These are phyloP conservation scores for Papiliotrema flavescens DNA, from an alignment of 1,284 basidiomycete species.

Conservation along the genomic window DNA sequence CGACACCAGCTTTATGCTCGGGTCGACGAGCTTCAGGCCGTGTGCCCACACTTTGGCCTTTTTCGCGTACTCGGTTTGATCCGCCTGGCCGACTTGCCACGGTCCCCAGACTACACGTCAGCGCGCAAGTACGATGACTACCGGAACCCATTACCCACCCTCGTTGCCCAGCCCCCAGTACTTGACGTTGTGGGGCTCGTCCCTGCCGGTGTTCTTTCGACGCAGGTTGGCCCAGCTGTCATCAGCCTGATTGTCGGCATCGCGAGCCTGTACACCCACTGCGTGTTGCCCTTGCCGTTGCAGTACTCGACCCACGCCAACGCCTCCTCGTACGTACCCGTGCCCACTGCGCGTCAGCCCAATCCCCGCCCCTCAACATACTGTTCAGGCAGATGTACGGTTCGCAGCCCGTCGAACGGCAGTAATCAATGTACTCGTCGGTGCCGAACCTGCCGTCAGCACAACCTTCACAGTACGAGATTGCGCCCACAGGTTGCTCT, in stretches of 20 bases:
- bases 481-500: slow-evolving; percentile 57
- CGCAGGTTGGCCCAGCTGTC: slow-evolving; percentile 60
- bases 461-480: too few relatives aligned
- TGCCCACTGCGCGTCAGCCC: slow-evolving; percentile 52
- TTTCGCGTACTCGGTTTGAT: slow-evolving; percentile 58
- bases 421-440: slow-evolving; percentile 52
- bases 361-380: slow-evolving; percentile 9
- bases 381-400: slow-evolving; percentile 63
- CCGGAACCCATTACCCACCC: too few relatives aligned
- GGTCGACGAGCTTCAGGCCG: slow-evolving; percentile 60
- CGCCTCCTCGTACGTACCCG: slow-evolving; percentile 61
- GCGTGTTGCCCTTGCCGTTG: slow-evolving; percentile 52
- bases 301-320: slow-evolving; percentile 67
- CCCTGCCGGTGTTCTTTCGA: slow-evolving; percentile 58
- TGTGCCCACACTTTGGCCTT: slow-evolving; percentile 64
- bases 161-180: slow-evolving; percentile 52
- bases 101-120: slow-evolving; percentile 56
- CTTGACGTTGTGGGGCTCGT: slow-evolving; percentile 58
- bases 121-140: neutral
- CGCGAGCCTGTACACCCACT: slow-evolving; percentile 29
- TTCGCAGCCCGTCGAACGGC: slow-evolving; percentile 47
- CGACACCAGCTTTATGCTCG: slow-evolving; percentile 57
- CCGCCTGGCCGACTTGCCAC: slow-evolving; percentile 65
- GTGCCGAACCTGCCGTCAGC: slow-evolving; percentile 55
- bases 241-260: slow-evolving; percentile 3